Evolutionary conservation across 1,139 yeast genomes (phyloP), one percentile per base, ranked within the genome.

Genomic region (Yamadazyma pseudoaaseri): DNA sequence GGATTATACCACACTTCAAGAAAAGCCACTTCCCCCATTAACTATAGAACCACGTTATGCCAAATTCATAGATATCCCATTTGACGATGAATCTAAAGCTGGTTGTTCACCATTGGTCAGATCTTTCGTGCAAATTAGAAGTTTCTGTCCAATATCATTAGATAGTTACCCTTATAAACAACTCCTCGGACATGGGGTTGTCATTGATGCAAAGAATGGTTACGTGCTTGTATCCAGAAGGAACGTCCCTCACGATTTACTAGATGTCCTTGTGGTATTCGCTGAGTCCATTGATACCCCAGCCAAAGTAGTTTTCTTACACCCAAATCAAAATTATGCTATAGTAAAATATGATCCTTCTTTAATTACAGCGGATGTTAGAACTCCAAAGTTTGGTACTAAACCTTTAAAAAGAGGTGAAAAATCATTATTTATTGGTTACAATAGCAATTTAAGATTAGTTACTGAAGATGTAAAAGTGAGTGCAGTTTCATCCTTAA

Each of bases 321-420:
- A 90, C 52, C 97, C 97, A 20, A 79, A 86, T 34, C 87, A 84
- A 49, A 89, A 89, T 49, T 87, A 85, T 58, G 90, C 95, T 1
- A 78, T 90, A 35, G 70, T 89, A 22, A 78, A 86, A 54, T 90
- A 86, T 54, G 96, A 90, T 53, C 92, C 96, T 8, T 52, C 65
- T 2, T 62, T 85, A 37, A 59, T 66, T 6, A 51, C 58, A 34
- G 68, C 73, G 6, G 70, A 60, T 29, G 70, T 66, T 8, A 49
- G 66, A 36, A 74, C 95, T 2, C 95, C 96, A 3, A 66, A 65
- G 37, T 73, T 87, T 44, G 68, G 83, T 31, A 50, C 59, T 7
- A 59, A 51, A 7, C 83, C 86, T 16, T 65, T 89, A 49, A 70
- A 75, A 44, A 79, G 89, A 54, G 96, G 96, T 36, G 89, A 85